Conservation (phyloP, 2,329 filamentous ascomycete genomes). For the Colletotrichum tofieldiae region DNA sequence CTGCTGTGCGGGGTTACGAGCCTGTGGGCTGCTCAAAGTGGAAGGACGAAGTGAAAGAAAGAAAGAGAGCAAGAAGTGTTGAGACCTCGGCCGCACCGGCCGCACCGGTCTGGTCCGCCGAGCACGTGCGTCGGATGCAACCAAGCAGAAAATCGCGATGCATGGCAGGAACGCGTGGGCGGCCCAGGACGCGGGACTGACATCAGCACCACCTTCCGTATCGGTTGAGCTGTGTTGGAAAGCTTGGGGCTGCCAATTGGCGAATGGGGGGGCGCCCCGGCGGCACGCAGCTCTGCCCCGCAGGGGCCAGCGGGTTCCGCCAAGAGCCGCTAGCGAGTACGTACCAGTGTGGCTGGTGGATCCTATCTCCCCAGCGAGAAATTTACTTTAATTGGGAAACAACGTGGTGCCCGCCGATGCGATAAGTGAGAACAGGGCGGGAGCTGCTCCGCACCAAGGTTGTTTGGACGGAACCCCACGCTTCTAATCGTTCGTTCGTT, state of each 20-base stretch:
- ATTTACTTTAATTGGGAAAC: not conserved
- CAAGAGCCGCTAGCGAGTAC: constrained; percentile 13
- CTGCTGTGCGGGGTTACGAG: not conserved
- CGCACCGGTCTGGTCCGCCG: not conserved
- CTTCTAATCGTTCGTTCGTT: not conserved
- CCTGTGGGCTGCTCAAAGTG: not conserved
- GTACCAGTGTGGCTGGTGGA: not conserved
- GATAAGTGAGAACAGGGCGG: not conserved
- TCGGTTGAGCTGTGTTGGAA: constrained; percentile 8
- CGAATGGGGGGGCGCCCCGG: constrained; percentile 29
- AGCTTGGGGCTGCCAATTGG: constrained; percentile 28
- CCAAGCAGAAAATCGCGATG: constrained; percentile 1
- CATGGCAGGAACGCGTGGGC: not conserved
- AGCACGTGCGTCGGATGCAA: constrained; percentile 12
- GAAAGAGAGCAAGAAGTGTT: not conserved
- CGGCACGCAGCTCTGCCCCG: constrained; percentile 23
- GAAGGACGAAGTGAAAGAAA: not conserved
- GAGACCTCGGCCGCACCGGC: not conserved
- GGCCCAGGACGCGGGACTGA: not conserved
- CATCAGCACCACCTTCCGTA: constrained; percentile 20
- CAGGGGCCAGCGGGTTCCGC: not conserved
- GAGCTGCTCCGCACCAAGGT: not conserved
- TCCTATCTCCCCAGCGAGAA: not conserved
- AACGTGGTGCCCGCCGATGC: not conserved
- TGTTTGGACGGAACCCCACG: not conserved